Conservation (phyloP, 2,329 filamentous ascomycete genomes). For the Ophiocordyceps robertsii region DNA sequence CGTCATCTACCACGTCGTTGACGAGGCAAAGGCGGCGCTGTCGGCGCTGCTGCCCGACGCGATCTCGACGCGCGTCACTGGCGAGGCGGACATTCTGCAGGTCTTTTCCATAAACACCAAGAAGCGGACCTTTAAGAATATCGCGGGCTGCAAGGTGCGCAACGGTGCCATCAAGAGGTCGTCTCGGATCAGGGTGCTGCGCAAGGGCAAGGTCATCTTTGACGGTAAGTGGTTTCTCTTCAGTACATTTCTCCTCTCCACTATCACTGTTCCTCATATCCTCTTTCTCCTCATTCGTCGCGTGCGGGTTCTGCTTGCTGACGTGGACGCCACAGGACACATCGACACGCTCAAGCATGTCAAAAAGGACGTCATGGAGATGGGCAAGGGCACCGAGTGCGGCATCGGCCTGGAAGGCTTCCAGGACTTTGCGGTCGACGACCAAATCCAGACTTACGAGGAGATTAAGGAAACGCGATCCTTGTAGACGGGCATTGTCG, state of each 20-base stretch:
- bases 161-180: slow-evolving; percentile 61
- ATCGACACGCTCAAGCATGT: slow-evolving; percentile 76
- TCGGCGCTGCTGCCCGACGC: slow-evolving; percentile 55
- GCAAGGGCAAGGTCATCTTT: slow-evolving; percentile 58
- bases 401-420: slow-evolving; percentile 76
- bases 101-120: slow-evolving; percentile 75
- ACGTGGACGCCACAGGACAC: slow-evolving; percentile 39
- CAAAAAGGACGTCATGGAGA: slow-evolving; percentile 83
- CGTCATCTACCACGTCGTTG: slow-evolving; percentile 69
- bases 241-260: too few species aligned
- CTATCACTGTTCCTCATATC: too few species aligned
- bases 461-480: slow-evolving; percentile 58
- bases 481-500: slow-evolving; percentile 24
- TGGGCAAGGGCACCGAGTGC: slow-evolving; percentile 88
- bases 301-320: slow-evolving; percentile 3
- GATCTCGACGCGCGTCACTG: slow-evolving; percentile 57
- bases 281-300: background rate
- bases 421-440: slow-evolving; percentile 65
- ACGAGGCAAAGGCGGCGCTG: slow-evolving; percentile 56
- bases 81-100: slow-evolving; percentile 76
- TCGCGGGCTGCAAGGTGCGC: slow-evolving; percentile 78
- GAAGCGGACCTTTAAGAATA: slow-evolving; percentile 53
- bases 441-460: slow-evolving; percentile 80
- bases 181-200: slow-evolving; percentile 56
- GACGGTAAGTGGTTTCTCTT: slow-evolving; percentile 54